phyloP scores from a whole-genome alignment of 2,329 filamentous ascomycete genomes.

The Pyricularia pennisetigena region DNA sequence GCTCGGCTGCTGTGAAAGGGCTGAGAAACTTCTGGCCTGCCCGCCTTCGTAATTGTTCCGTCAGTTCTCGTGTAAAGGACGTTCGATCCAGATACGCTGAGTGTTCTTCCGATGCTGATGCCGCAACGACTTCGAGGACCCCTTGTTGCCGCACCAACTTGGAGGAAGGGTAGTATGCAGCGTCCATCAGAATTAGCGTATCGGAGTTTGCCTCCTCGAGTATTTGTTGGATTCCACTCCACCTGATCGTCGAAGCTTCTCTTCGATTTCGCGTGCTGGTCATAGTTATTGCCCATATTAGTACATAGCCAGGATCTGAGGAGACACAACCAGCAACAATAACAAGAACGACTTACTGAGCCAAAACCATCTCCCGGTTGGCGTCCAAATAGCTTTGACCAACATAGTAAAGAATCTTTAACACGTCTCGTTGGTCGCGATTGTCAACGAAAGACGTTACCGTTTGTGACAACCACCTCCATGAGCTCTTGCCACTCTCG shows the following conservation, averaged over 20 bases:
- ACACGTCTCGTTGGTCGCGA: constrained; percentile 41
- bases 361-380: constrained; percentile 46
- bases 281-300: neutral
- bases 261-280: constrained; percentile 36
- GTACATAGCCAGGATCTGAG: neutral
- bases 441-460: constrained; percentile 44
- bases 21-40: constrained; percentile 31
- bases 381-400: constrained; percentile 44
- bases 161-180: constrained; percentile 45
- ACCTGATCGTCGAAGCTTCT: constrained; percentile 37
- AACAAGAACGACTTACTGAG: constrained; percentile 31
- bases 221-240: constrained; percentile 45
- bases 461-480: constrained; percentile 41
- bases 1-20: constrained; percentile 37
- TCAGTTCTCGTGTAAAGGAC: constrained; percentile 40
- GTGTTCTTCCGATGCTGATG: constrained; percentile 43
- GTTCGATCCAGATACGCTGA: constrained; percentile 35
- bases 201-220: constrained; percentile 46
- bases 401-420: constrained; percentile 50
- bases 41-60: constrained; percentile 37
- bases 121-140: constrained; percentile 46
- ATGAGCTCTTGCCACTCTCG: constrained; percentile 37
- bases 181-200: constrained; percentile 48
- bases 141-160: constrained; percentile 41
- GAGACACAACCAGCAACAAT: neutral